Conservation (phyloP, 2,329 filamentous ascomycete species). For the Ophiognomonia clavigignenti-juglandacearum region DNA sequence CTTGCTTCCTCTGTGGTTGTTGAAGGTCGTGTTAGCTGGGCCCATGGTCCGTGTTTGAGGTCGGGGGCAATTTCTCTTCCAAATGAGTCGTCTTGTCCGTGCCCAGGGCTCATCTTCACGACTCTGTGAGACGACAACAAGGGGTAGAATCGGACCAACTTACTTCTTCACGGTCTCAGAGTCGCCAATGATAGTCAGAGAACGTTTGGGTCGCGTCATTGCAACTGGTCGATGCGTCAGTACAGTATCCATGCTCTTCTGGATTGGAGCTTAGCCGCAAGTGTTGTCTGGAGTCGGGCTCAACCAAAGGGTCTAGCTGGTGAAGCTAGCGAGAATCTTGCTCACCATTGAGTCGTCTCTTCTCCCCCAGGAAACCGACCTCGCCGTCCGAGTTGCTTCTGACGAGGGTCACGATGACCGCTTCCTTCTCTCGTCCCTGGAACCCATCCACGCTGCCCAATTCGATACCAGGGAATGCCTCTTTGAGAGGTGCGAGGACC, state of each 20-base stretch:
- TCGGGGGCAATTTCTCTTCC: background rate
- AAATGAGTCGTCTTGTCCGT: too few relatives aligned
- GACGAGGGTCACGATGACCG: slow-evolving; percentile 88
- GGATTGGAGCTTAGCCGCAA: too few relatives aligned
- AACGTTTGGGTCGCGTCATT: slow-evolving; percentile 91
- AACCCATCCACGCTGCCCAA: slow-evolving; percentile 97
- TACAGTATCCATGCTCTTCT: too few relatives aligned
- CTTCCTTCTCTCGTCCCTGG: slow-evolving; percentile 92
- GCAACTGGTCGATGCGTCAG: slow-evolving; percentile 58
- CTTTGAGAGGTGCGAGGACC: slow-evolving; percentile 74
- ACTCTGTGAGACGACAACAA: background rate
- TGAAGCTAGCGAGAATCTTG: too few relatives aligned
- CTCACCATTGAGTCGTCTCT: slow-evolving; percentile 82
- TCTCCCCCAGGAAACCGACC: slow-evolving; percentile 90
- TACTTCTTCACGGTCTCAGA: slow-evolving; percentile 88
- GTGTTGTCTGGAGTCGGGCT: too few relatives aligned
- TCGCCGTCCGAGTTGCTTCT: slow-evolving; percentile 82
- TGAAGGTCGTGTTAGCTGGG: slow-evolving; percentile 17
- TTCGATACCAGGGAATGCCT: slow-evolving; percentile 78
- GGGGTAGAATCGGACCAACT: slow-evolving; percentile 34
- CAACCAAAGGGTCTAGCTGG: too few relatives aligned
- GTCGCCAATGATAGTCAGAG: slow-evolving; percentile 87
- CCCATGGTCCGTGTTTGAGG: background rate
- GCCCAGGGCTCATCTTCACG: too few relatives aligned
- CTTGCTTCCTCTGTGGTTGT: slow-evolving; percentile 61